These are phyloP conservation scores for Cyberlindnera mrakii DNA, from an alignment of 805 yeast species.

Conservation along the genomic window DNA sequence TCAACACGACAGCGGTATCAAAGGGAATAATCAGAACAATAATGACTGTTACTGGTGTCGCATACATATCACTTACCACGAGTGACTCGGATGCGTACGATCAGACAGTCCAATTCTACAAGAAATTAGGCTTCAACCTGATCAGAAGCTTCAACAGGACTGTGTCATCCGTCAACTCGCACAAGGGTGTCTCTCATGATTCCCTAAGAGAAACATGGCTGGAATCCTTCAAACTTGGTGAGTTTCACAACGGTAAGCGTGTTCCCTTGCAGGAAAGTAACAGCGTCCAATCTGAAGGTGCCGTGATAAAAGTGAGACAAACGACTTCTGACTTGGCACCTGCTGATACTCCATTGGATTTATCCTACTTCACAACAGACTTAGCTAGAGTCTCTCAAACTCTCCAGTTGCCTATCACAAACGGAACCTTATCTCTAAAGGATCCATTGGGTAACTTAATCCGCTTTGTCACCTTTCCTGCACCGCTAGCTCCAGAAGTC, in stretches of 20 bases:
- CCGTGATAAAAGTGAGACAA: conserved; percentile 41
- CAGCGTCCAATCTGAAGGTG: conserved; percentile 38
- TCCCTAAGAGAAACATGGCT: conserved; percentile 70
- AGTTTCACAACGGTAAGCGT: conserved; percentile 48
- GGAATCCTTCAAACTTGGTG: conserved; percentile 61
- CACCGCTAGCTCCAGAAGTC: conserved; percentile 12
- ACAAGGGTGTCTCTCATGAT: conserved; percentile 56
- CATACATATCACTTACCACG: conserved; percentile 60
- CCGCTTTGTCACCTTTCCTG: conserved; percentile 26
- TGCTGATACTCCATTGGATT: conserved; percentile 28
- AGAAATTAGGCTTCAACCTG: conserved; percentile 51
- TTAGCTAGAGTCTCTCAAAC: conserved; percentile 23
- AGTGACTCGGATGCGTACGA: conserved; percentile 40
- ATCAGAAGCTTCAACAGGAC: conserved; percentile 56
- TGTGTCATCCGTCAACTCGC: conserved; percentile 29
- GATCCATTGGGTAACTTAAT: conserved; percentile 66
- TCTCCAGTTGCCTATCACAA: conserved; percentile 12
- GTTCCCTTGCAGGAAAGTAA: conserved; percentile 41
- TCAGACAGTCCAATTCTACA: conserved; percentile 50
- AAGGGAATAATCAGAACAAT: background rate
- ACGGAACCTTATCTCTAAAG: conserved; percentile 24
- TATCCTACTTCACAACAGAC: conserved; percentile 37
- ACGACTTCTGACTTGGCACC: conserved; percentile 18
- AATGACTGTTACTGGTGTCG: conserved; percentile 32
- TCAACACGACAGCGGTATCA: background rate